Conservation (phyloP, 164 flowering plant species). For the Liquidambar formosana region DNA sequence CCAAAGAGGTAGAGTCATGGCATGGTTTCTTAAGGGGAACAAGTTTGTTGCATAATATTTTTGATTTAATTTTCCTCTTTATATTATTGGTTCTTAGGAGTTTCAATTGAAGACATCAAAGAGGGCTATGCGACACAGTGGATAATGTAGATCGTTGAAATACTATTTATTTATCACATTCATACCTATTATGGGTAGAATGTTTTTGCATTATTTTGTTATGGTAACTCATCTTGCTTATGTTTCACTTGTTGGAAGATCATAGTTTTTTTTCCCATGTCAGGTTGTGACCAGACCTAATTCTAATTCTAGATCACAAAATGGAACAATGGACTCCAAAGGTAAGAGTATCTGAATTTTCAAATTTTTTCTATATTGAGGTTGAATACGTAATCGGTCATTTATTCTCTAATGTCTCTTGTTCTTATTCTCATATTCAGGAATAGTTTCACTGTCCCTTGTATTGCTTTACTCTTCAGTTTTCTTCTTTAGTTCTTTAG, state of each 20-base stretch:
- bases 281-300: conserved; percentile 35
- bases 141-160: conserved; percentile 13
- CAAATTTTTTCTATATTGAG: neutral
- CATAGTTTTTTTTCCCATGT: conserved; percentile 8
- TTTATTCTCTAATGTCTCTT: neutral
- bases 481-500: neutral
- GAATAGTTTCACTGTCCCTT: too few species aligned
- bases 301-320: conserved; percentile 16
- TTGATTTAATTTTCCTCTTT: neutral
- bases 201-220: too few species aligned
- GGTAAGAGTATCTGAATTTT: conserved; percentile 21
- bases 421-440: neutral
- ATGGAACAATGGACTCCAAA: conserved; percentile 26
- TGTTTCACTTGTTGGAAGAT: neutral
- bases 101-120: conserved; percentile 60
- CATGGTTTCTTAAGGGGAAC: neutral
- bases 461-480: neutral
- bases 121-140: conserved; percentile 49
- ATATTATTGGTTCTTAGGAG: conserved; percentile 36
- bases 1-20: conserved; percentile 38
- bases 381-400: too few species aligned
- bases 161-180: neutral
- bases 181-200: neutral
- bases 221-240: too few species aligned
- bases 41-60: neutral